Base-by-base conservation (phyloP, 1,284 basidiomycete genomes). In the Rhodotorula glutinis region DNA sequence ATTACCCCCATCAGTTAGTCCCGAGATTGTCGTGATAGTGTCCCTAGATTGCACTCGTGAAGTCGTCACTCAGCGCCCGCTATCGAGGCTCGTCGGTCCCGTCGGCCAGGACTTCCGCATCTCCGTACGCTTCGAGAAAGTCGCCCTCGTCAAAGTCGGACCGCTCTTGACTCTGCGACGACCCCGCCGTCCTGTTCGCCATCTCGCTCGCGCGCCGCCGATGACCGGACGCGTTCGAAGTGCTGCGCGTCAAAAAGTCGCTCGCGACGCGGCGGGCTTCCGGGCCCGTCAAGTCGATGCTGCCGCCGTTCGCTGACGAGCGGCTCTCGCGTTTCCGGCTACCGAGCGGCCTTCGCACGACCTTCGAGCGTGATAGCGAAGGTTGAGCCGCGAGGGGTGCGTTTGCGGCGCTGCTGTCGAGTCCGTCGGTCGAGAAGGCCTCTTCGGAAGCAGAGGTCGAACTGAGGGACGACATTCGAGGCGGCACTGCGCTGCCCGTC, bases 251-350 rank as follows among this genome's bases (percentile, higher is more conserved):
- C 10, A 67, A 17, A 21, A 60, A 63, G 27, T 63, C 66, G 40
- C 58, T 61, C 51, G 62, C 62, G 43, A 63, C 52, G 16, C 55
- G 21, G 16, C 62, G 17, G 4, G 59, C 66, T 17, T 64, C 62
- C 11, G 40, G 23, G 0, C 25, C 47, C 11, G 51, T 38, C 13
- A 61, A 14, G 47, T 64, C 66, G 23, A 67, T 27, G n/a, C 47
- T 53, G 21, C 41, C 40, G 38, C 33, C n/a, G 13, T 49, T 44
- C 5, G 17, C 43, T 16, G 43, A 41, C 2, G 61, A 63, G 16
- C 52, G 29, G 9, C 52, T 53, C 25, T 14, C 57, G 27, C 62
- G 66, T 27, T 67, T 67, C n/a, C 63, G 59, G 14, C 25, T 47
- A 2, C 49, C 59, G 13, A 55, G 23, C 10, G 66, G 62, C 8